These are phyloP conservation scores for Cerrena zonata DNA, from an alignment of 1,284 basidiomycete genomes.

Conservation along the genomic window DNA sequence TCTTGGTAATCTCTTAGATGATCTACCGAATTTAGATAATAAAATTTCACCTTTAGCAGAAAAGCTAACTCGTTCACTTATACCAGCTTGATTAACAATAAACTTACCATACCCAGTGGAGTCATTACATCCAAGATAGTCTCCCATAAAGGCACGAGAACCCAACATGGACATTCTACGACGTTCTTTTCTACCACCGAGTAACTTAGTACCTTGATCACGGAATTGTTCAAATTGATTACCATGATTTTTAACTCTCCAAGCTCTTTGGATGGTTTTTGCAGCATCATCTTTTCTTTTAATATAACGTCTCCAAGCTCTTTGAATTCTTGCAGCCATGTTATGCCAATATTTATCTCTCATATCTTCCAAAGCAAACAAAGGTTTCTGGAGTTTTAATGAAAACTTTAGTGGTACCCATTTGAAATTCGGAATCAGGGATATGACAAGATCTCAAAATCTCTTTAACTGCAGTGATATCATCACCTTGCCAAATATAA, in stretches of 20 bases:
- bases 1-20: too few species aligned
- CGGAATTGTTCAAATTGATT: constrained; percentile 84
- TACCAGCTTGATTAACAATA: too few species aligned
- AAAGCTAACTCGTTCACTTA: too few species aligned
- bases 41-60: too few species aligned
- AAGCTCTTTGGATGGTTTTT: constrained; percentile 92
- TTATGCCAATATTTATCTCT: constrained; percentile 99
- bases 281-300: constrained; percentile 95
- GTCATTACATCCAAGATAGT: constrained; percentile 92
- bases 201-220: constrained; percentile 89
- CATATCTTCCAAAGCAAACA: constrained; percentile 98
- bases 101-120: too few species aligned
- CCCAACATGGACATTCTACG: constrained; percentile 89
- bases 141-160: constrained; percentile 92
- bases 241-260: constrained; percentile 95
- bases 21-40: too few species aligned
- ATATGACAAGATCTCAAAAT: constrained; percentile 95
- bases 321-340: constrained; percentile 95
- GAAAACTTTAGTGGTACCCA: constrained; percentile 98
- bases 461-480: constrained; percentile 86
- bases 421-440: constrained; percentile 96
- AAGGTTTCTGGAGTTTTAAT: constrained; percentile 99
- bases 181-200: constrained; percentile 90
- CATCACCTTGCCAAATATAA: constrained; percentile 92
- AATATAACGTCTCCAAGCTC: constrained; percentile 93